Evolutionary conservation across 164 flowering plant genomes (phyloP), one percentile per base, ranked within the genome.

Genomic region (Stephania japonica): DNA sequence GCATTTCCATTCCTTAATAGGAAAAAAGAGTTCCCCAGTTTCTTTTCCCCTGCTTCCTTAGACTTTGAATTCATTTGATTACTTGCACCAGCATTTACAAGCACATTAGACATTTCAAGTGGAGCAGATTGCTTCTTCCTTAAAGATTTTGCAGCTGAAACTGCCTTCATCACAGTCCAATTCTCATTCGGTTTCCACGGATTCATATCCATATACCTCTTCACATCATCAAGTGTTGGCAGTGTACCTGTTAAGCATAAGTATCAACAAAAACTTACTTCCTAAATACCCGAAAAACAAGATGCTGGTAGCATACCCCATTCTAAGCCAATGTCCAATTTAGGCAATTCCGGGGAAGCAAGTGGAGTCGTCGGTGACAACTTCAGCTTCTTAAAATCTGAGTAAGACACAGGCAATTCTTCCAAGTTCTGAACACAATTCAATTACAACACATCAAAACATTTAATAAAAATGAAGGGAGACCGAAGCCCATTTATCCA

Each of bases 211-310:
- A 87, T 72, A 76, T 84, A 91, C 61, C 65, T 78, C 81, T 84
- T 84, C 80, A 90, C 67, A 62, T 89, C 92, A 75, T 82, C 85
- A 74, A 84, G 75, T 23, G 84, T 73, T 10, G 94, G 98, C 1
- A 90, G 32, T 18, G 73, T 38, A 80, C 94, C 98, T 91, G 38
- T 32, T 32, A 32, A 32, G 0, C 38, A 32, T 32, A 32, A 32
- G 38, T 4, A 56, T 83, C 75, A 67, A 32, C 80, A 85, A 16
- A 70, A 67, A 65, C 59, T 65, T 70, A 21, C 64, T 12, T 70
- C 70, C 21, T 42, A 42, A 21, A 16, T 63, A 25, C 47, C 25
- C 10, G 62, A 38, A 13, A 66, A 8, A 68, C 21, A 26, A 42
- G 19, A 63, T 63, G 42, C 23, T 14, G 14, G 61, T 32, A 80